Evolutionary conservation across 1,284 basidiomycete genomes (phyloP), one percentile per base, ranked within the genome.

Genomic region (Hortiboletus rubellus): DNA sequence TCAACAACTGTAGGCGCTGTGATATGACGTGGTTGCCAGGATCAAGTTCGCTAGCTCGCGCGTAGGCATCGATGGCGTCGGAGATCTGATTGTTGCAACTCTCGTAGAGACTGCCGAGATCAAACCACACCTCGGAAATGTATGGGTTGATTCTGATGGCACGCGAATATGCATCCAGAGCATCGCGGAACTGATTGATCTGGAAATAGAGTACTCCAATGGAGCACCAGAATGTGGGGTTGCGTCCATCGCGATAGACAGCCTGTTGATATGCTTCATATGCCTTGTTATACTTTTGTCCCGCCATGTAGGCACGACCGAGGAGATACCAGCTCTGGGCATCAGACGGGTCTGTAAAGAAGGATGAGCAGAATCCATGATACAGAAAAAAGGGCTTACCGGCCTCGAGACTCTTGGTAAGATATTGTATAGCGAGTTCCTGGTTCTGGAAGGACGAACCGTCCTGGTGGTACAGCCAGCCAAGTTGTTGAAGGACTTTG

Each of bases 211-310:
- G 83, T 0, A 99, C 96, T 54, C 97, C 96, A 66, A 99, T 99
- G 30, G 95, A 98, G 74, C 97, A 99, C 97, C 96, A 99, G 77
- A 98, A 98, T 0, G 96, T 98, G 0, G 97, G 97, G 72, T 98
- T 99, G 63, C 96, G 93, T 10, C 96, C 96, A 68, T 99, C 96
- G 49, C 96, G 90, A 75, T 99, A 99, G 27, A 99, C 96, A 6
- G 96, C 96, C 75, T 99, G 96, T 71, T 99, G 96, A 71, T 99
- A 99, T 0, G 96, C 96, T 76, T 99, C 96, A 77, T 99, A 99
- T 2, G 97, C 97, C 76, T 98, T 98, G 83, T 97, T 98, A 79
- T 97, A 98, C 72, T 98, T 96, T 74, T 95, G 92, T n/a, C 92
- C 93, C 7, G 94, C 92, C 96, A 99, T 98, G 76, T 96, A 99